Base-by-base conservation (phyloP, 139 green algal genomes). In the Klebsormidium nitens region DNA sequence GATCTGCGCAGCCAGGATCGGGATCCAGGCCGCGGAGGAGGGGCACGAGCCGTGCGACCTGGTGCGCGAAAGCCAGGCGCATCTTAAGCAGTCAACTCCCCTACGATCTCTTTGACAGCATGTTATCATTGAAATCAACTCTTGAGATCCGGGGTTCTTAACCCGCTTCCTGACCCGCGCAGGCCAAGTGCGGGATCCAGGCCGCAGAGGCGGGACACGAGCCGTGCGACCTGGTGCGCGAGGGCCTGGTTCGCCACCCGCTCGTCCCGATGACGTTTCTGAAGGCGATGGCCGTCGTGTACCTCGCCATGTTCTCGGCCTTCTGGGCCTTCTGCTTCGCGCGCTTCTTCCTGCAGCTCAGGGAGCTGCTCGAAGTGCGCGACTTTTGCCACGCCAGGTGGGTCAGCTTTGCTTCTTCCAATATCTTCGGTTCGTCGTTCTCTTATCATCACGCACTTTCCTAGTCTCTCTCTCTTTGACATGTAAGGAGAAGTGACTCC, bases 301-400 rank as follows among this genome's bases (percentile, higher is more conserved):
- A 96, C 69, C 80, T 96, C 11, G 36, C 46, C 32, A 81, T 91
- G 1, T 91, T 95, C 47, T 76, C 71, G 26, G 17, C 87, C n/a
- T 92, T 90, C 66, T 89, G 85, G 82, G 46, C 59, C 38, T 67
- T 74, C 63, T 78, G 71, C 64, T 75, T 78, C 52, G 63, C 60
- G 34, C 70, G 67, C 40, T 77, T 77, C 40, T 77, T 77, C 44
- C 26, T 29, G 0, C 70, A 75, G 31, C 61, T 77, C 19, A 35
- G 47, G 29, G 64, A 69, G 31, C 28, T 64, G 19, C 70, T 77
- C 17, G 64, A 75, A 47, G 62, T 75, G 4, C 64, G 38, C 34
- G 70, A 75, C 40, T 75, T 75, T 38, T 77, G 23, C 39, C 70
- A 2, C 38, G 28, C 2, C 14, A 56, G 67, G 60, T 74, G n/a